Evolutionary conservation across 306 rosid genomes (phyloP), one percentile per base, ranked within the genome.

Genomic region (Lathyrus sativus): DNA sequence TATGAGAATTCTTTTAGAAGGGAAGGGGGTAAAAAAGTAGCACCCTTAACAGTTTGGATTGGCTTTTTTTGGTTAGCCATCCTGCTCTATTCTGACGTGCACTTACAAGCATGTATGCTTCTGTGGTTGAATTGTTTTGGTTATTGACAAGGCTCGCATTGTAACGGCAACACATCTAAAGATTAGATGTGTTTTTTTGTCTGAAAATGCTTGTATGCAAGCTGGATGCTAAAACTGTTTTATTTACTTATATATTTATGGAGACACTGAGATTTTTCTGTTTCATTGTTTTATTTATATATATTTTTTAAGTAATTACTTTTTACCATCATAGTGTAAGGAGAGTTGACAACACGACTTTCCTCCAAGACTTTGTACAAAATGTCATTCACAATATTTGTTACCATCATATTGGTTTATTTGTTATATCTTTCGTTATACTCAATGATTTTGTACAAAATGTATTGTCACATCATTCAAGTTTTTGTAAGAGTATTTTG

Each of bases 161-260:
- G 42, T 29, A 26, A 31, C 55, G 10, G 26, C 62, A 6, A 4
- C 53, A 65, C 59, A 55, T 66, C 31, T 44, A 12, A 26, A 50
- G 46, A 57, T 79, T 50, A 24, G 10, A 50, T 57, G 66, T 42
- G 28, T 65, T 70, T 53, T 67, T 63, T 58, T 10, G 54, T 12
- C 11, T 55, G 24, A n/a, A n/a, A 18, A 18, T 41, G 43, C 24
- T 11, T 31, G n/a, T 31, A 22, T 66, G 28, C 51, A 39, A 43
- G 51, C 11, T 65, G 58, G 57, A 65, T 56, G 39, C 17, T 3
- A 26, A 24, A 26, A 26, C 29, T 26, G 29, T 26, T 26, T 26
- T 26, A 26, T 26, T 26, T 26, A 26, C 19, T 37, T 35, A n/a
- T n/a, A n/a, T n/a, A 14, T 43, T 70, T 58, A 29, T 24, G 56